Evolutionary conservation across 352 stramenopile species (phyloP), one percentile per base, ranked within the genome.

Genomic region (Pythium myriotylum): DNA sequence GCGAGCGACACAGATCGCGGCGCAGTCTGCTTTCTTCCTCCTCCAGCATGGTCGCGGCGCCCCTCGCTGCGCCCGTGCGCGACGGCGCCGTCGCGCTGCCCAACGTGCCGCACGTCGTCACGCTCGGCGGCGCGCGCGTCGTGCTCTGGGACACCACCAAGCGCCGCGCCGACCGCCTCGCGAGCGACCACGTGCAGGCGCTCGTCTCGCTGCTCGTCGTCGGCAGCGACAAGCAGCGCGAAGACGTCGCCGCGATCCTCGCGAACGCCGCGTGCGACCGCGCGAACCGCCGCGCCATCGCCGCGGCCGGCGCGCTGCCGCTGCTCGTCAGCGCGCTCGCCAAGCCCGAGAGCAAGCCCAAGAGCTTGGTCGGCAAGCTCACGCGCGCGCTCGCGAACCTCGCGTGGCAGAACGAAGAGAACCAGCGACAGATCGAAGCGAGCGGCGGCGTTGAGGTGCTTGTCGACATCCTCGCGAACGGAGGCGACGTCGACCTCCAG

Each of bases 131-230:
- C 29, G 53, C 52, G 17, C 60, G 60, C 17, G 53, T 68, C 32
- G 60, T 62, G 23, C 52, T 68, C 14, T 68, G 60, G 60, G 60
- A 68, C 53, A 59, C 53, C 16, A 27, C 33, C 45, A 68, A 59
- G 53, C 60, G 60, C 14, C 52, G 60, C 13, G 52, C 60, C 16
- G 45, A 59, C 22, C 26, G 37, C 16, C 53, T 68, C 27, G 53
- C 45, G 26, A 33, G 33, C 35, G 60, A 62, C 2, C 52, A 62
- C 39, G 24, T 57, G 2, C 27, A 54, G 8, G 53, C 60, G 26
- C 53, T 68, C 8, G 60, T 62, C 13, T 58, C 60, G 26, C 46
- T 62, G 16, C 39, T 68, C 3, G 60, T 62, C 24, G 51, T 59
- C 37, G 60, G 53, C 53, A 39, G 42, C 35, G 60, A 62, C 17